Evolutionary conservation across 148 eudicot species (phyloP).

Genomic region (Beta vulgaris): DNA sequence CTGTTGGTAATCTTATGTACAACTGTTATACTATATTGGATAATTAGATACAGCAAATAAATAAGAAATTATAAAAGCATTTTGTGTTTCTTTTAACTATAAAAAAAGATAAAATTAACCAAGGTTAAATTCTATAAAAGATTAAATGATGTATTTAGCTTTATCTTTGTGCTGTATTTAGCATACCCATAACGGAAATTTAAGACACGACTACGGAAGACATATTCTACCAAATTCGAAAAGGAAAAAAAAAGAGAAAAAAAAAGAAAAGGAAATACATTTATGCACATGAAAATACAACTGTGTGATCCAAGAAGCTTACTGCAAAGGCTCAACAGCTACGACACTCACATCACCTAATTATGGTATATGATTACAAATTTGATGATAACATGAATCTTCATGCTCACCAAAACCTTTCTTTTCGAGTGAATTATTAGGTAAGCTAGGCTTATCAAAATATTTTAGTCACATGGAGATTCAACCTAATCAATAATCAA

Average conservation of each 20-base stretch:
- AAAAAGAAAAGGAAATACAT: background rate
- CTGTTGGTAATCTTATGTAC: too few species aligned
- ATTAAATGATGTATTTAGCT: too few species aligned
- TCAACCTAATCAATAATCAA: slow-evolving; percentile 10
- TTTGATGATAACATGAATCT: slow-evolving; percentile 4
- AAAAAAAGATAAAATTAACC: too few species aligned
- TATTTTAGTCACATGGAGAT: background rate
- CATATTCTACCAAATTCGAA: background rate
- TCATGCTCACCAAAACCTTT: background rate
- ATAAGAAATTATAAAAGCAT: too few species aligned
- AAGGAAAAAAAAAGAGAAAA: background rate
- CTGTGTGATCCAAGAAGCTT: slow-evolving; percentile 8
- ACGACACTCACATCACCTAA: slow-evolving; percentile 13
- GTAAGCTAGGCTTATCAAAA: background rate
- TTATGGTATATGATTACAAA: background rate
- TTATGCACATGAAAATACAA: slow-evolving; percentile 1
- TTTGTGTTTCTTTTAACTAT: too few species aligned
- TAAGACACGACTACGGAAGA: too few species aligned
- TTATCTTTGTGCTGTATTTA: too few species aligned
- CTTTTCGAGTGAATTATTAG: slow-evolving; percentile 1
- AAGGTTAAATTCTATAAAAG: too few species aligned
- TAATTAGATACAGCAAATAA: too few species aligned
- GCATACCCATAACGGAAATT: too few species aligned
- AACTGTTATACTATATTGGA: too few species aligned
- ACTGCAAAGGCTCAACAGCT: background rate